A percentile compares a stretch with the other conserved stretches of the same genome.
phyloP scores from a whole-genome alignment of 1,284 basidiomycete species.

The Albatrellus sp. region DNA sequence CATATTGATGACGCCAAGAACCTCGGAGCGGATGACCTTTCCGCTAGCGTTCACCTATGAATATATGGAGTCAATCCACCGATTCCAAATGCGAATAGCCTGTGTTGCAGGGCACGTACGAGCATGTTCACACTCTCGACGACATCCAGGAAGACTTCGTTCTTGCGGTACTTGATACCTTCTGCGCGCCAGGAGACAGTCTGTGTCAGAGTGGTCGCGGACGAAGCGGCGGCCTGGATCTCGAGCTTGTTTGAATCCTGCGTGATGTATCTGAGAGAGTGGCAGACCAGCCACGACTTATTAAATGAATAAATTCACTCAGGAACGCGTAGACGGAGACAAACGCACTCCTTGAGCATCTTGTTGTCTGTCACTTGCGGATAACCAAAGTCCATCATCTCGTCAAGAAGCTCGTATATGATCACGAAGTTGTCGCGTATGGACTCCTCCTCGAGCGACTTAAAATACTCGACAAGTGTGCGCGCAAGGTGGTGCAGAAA shows the following conservation, averaged over 20 bases:
- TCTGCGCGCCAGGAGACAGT: slow-evolving; percentile 98
- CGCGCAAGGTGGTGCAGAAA: slow-evolving; percentile 89
- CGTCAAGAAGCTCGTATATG: slow-evolving; percentile 95
- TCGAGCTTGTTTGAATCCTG: slow-evolving; percentile 99
- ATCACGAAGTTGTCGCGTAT: slow-evolving; percentile 99
- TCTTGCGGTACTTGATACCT: slow-evolving; percentile 96
- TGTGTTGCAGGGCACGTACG: slow-evolving; percentile 24
- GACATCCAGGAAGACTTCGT: slow-evolving; percentile 98
- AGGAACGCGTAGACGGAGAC: background rate
- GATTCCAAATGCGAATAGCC: background rate
- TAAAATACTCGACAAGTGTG: slow-evolving; percentile 96
- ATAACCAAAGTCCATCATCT: slow-evolving; percentile 99
- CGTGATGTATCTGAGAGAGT: slow-evolving; percentile 78
- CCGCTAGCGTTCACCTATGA: slow-evolving; percentile 91
- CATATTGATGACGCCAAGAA: slow-evolving; percentile 97
- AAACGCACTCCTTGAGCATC: slow-evolving; percentile 86
- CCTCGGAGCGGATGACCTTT: slow-evolving; percentile 95
- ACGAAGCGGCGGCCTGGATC: slow-evolving; percentile 72
- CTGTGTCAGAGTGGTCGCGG: slow-evolving; percentile 96
- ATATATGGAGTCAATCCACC: background rate
- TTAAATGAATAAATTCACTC: background rate
- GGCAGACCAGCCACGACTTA: background rate
- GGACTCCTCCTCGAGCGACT: slow-evolving; percentile 97
- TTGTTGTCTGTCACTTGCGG: slow-evolving; percentile 99
- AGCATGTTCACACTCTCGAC: slow-evolving; percentile 96